Percentiles rank a stretch among this genome's conserved stretches.
phyloP scores from a whole-genome alignment of 768 basidiomycete genomes.

The Thelephora ganbajun region DNA sequence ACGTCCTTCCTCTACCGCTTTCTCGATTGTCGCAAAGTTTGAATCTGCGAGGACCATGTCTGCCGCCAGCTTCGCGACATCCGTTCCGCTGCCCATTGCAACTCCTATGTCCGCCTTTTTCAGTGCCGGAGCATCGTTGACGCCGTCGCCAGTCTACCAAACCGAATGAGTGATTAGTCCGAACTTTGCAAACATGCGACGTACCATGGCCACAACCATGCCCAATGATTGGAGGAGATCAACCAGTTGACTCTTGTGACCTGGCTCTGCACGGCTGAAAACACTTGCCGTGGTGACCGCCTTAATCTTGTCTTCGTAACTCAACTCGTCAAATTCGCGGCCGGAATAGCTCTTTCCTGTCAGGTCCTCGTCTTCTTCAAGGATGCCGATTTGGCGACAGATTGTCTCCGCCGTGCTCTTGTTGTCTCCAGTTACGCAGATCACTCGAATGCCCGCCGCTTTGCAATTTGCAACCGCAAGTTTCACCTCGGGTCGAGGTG shows the following conservation, averaged over 20 bases:
- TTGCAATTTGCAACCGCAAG: constrained; percentile 80
- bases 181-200: constrained; percentile 12
- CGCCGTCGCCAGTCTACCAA: constrained; percentile 82
- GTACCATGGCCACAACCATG: constrained; percentile 89
- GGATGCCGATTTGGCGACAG: constrained; percentile 91
- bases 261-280: constrained; percentile 90
- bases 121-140: constrained; percentile 94
- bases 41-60: constrained; percentile 98
- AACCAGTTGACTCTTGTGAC: constrained; percentile 89
- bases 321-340: constrained; percentile 74
- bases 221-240: constrained; percentile 87
- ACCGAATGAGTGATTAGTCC: constrained; percentile 4
- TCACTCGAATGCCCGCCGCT: constrained; percentile 87
- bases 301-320: constrained; percentile 63
- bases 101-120: constrained; percentile 98
- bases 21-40: constrained; percentile 95
- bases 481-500: constrained; percentile 87
- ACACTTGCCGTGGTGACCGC: constrained; percentile 83
- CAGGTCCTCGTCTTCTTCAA: constrained; percentile 73
- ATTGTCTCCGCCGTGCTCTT: constrained; percentile 97
- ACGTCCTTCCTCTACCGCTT: constrained; percentile 93
- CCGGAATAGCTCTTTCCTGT: constrained; percentile 96
- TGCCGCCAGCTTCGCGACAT: constrained; percentile 94
- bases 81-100: constrained; percentile 98
- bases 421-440: constrained; percentile 98